These are phyloP conservation scores for Biscutella laevigata DNA, from an alignment of 441 rosid species.

Conservation along the genomic window DNA sequence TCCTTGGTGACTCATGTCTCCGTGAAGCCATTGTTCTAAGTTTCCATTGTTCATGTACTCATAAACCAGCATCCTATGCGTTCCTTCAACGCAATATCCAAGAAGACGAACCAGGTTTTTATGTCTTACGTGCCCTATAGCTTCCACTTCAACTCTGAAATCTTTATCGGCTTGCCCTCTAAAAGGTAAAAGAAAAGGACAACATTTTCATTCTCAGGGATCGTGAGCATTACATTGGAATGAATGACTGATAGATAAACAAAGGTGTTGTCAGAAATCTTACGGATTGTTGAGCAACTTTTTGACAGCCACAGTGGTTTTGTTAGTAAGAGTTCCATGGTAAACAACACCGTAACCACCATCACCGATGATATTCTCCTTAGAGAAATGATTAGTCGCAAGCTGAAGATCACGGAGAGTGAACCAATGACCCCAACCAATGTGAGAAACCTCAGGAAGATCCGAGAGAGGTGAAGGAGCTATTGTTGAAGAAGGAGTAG, in stretches of 20 bases:
- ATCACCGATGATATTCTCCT: constrained; percentile 82
- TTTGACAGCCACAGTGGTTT: constrained; percentile 79
- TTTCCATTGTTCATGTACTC: constrained; percentile 74
- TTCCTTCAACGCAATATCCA: constrained; percentile 94
- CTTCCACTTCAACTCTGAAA: constrained; percentile 87
- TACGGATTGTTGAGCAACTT: constrained; percentile 75
- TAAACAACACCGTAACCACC: constrained; percentile 96
- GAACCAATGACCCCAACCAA: constrained; percentile 99
- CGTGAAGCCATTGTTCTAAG: constrained; percentile 76
- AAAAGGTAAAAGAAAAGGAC: constrained; percentile 1
- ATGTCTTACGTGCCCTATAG: constrained; percentile 96
- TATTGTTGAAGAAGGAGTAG: constrained; percentile 28
- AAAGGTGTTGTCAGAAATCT: constrained; percentile 18
- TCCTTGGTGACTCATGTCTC: constrained; percentile 52
- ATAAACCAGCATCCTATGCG: constrained; percentile 65
- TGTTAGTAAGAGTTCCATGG: constrained; percentile 62
- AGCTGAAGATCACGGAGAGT: constrained; percentile 87
- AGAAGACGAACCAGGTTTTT: constrained; percentile 94
- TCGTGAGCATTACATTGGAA: too few relatives aligned
- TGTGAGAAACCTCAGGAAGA: constrained; percentile 53
- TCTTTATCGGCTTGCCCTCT: constrained; percentile 99
- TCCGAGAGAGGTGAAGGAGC: constrained; percentile 55
- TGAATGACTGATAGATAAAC: not conserved
- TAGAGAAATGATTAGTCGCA: constrained; percentile 78
- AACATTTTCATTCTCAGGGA: not conserved